phyloP scores from a whole-genome alignment of 1,139 yeast genomes.

The Yamadazyma blattariae region DNA sequence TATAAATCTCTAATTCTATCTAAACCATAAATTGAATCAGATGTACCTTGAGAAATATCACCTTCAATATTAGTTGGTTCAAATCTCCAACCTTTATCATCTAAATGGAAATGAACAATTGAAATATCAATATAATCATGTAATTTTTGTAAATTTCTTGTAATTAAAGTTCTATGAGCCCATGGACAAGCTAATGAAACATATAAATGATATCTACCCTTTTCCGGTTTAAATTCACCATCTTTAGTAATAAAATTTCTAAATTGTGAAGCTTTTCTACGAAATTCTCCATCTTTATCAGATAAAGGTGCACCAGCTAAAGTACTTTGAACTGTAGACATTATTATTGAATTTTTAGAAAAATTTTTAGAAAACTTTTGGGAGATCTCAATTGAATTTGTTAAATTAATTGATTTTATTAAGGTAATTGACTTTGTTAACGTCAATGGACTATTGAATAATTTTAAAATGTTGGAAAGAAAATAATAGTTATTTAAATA shows the following conservation, averaged over 20 bases:
- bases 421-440: no score
- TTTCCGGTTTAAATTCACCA: constrained; percentile 68
- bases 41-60: constrained; percentile 52
- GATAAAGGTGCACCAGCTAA: constrained; percentile 8
- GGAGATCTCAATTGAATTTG: no score
- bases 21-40: constrained; percentile 62
- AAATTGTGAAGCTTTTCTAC: constrained; percentile 45
- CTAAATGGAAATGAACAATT: constrained; percentile 89
- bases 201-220: constrained; percentile 80
- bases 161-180: constrained; percentile 86
- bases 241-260: constrained; percentile 60
- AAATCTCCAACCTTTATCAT: constrained; percentile 84
- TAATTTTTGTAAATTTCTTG: constrained; percentile 78
- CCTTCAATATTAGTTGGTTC: constrained; percentile 27
- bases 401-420: no score
- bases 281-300: constrained; percentile 41
- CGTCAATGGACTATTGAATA: no score
- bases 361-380: no score
- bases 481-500: no score
- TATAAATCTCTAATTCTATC: constrained; percentile 68
- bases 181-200: constrained; percentile 92
- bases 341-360: neutral
- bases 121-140: constrained; percentile 59
- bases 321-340: neutral
- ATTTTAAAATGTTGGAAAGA: no score